Evolutionary conservation across 495 filamentous ascomycete species (phyloP).

Genomic region (Rhizodiscina lignyota): DNA sequence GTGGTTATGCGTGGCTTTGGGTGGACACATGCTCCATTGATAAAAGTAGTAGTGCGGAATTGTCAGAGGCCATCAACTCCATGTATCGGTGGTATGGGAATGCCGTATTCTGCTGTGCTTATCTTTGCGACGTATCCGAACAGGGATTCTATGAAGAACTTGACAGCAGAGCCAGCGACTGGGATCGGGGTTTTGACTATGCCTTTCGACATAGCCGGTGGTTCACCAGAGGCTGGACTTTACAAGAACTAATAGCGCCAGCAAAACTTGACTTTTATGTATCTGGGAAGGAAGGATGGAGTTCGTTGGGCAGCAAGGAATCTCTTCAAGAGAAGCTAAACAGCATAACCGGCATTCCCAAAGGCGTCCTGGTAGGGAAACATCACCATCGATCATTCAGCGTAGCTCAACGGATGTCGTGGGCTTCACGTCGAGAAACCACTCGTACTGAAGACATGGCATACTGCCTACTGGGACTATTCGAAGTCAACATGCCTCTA

Average conservation of each 20-base stretch:
- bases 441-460: constrained; percentile 9
- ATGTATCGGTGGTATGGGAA: constrained; percentile 7
- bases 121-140: constrained; percentile 1
- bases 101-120: constrained; percentile 1
- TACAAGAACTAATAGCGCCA: constrained; percentile 6
- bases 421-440: constrained; percentile 6
- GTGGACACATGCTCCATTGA: constrained; percentile 13
- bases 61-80: constrained; percentile 5
- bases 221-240: constrained; percentile 9
- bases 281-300: not conserved
- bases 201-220: constrained; percentile 4
- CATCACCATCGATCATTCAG: too few species aligned
- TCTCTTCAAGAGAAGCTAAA: constrained; percentile 1
- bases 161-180: not conserved
- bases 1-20: constrained; percentile 1
- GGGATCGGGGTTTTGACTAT: not conserved
- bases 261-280: not conserved
- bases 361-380: not conserved
- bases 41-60: constrained; percentile 4
- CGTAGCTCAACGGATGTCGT: constrained; percentile 7
- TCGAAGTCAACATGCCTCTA: constrained; percentile 4
- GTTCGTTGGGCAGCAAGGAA: not conserved
- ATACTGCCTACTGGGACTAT: constrained; percentile 11
- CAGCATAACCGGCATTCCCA: constrained; percentile 1
- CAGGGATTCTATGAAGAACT: not conserved